A percentile compares a stretch with the other conserved stretches of the same genome.
These are phyloP conservation scores for Jackrogersella minutella DNA, from an alignment of 495 filamentous ascomycete species.

Conservation along the genomic window DNA sequence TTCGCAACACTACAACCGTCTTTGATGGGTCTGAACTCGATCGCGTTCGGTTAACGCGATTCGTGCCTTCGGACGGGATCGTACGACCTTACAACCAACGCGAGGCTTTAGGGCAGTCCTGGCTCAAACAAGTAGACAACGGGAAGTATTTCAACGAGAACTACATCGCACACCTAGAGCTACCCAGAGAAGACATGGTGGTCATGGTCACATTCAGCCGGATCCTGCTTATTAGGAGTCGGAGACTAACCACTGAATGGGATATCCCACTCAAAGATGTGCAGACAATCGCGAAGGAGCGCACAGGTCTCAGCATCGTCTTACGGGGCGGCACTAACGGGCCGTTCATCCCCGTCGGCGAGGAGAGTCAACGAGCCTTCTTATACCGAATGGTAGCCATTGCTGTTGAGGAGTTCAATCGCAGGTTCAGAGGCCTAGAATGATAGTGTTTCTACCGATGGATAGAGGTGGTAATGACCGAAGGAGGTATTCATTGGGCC, in stretches of 20 bases:
- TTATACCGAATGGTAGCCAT: conserved; percentile 70
- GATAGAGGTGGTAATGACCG: background rate
- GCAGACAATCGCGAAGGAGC: conserved; percentile 95
- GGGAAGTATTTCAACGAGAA: conserved; percentile 97
- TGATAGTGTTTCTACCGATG: conserved; percentile 12
- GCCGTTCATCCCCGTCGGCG: conserved; percentile 90
- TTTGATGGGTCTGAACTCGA: conserved; percentile 95
- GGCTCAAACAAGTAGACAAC: conserved; percentile 97
- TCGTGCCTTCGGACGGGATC: conserved; percentile 90
- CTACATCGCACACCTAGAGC: conserved; percentile 95
- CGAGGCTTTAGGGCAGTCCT: conserved; percentile 96
- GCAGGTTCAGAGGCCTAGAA: conserved; percentile 57
- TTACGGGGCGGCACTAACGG: conserved; percentile 91
- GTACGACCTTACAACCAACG: conserved; percentile 95
- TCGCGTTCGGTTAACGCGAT: conserved; percentile 88
- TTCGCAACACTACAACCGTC: conserved; percentile 97
- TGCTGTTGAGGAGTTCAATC: conserved; percentile 66
- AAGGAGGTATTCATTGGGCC: background rate
- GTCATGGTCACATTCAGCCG: conserved; percentile 93
- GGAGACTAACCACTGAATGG: conserved; percentile 89
- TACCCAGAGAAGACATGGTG: conserved; percentile 87
- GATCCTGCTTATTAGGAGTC: conserved; percentile 88
- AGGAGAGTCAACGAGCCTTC: conserved; percentile 88
- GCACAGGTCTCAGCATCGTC: conserved; percentile 89
- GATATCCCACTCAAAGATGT: conserved; percentile 94